Evolutionary conservation across 169 alveolate genomes (phyloP), one percentile per base, ranked within the genome.

Genomic region (Plasmodium chabaudi): DNA sequence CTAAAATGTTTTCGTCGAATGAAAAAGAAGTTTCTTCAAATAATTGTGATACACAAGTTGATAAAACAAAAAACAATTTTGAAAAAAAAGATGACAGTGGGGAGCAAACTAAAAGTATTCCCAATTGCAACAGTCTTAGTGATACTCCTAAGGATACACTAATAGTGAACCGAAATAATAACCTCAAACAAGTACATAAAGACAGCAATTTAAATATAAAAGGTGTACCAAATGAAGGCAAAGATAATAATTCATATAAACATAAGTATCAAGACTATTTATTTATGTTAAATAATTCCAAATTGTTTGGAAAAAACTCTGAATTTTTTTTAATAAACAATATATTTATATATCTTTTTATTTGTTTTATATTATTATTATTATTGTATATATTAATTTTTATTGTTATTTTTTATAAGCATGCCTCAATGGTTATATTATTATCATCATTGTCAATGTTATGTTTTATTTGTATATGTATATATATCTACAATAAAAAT

Each of bases 1-100:
- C 86, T 23, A 82, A 82, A 71, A 13, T 82, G 55, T 82, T 82
- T 57, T 60, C 90, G 6, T 53, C 59, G 25, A 65, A 71, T 39
- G 72, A 21, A 13, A 47, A 42, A 12, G 59, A 60, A 46, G 7
- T 39, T 67, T 44, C 44, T 46, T 19, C 13, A n/a, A 25, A 10
- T 46, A 57, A 25, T 57, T 25, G 60, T 39, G 15, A 21, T 25
- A 13, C 12, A 19, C 53, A 9, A 39, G 13, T 56, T 17, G 69
- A 34, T 57, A 70, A 67, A 49, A 63, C 46, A 47, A n/a, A 39
- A n/a, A 47, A 68, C 1, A 60, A 49, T 19, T n/a, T 42, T 46
- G 68, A 65, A 42, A 23, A 27, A 7, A 7, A 13, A 39, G 12
- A 47, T 53, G 6, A 68, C 5, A 44, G 0, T 34, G 7, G 42